Evolutionary conservation across 176 grass and related monocot genomes (phyloP), one percentile per base, ranked within the genome.

Genomic region (Eremochloa ophiuroides): DNA sequence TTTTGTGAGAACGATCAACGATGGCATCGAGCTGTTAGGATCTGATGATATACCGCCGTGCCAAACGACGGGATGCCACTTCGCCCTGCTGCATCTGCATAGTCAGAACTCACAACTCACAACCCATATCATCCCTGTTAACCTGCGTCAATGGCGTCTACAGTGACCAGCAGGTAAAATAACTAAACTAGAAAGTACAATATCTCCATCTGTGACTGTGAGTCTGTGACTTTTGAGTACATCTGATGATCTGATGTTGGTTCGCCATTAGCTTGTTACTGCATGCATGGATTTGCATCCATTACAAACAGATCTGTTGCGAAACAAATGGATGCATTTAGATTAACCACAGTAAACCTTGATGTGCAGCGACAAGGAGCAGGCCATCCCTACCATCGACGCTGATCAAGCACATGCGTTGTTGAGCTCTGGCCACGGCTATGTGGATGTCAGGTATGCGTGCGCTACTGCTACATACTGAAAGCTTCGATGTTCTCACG

Each of bases 381-480:
- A 69, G 78, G 71, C 3, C 26, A 7, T 59, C 39, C 78, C 72
- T 9, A 82, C 48, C 50, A 11, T 87, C 23, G 30, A 82, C 12
- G 71, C 78, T 14, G 30, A 16, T 40, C 17, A 69, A 13, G 78
- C 53, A 3, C 78, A 26, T 0, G 10, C 18, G 13, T 30, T 82
- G 12, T 5, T 87, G 23, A 81, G 17, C 85, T 82, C 85, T 10
- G 78, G 78, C 29, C 62, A 76, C 25, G 22, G 11, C 11, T 87
- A 82, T 6, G 43, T 87, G 1, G 78, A 87, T 7, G 78, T 82
- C 30, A 87, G 78, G 85, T 43, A 33, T 13, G 50, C 42, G n/a
- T 23, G 8, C n/a, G n/a, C n/a, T n/a, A n/a, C n/a, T 55, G n/a
- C 7, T 53, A 1, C 2, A 22, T 10, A 10, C 20, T 55, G 20